A percentile compares a stretch with the other conserved stretches of the same genome.
Conservation (phyloP, 1,284 basidiomycete genomes). For the Phylloboletellus chloephorus region DNA sequence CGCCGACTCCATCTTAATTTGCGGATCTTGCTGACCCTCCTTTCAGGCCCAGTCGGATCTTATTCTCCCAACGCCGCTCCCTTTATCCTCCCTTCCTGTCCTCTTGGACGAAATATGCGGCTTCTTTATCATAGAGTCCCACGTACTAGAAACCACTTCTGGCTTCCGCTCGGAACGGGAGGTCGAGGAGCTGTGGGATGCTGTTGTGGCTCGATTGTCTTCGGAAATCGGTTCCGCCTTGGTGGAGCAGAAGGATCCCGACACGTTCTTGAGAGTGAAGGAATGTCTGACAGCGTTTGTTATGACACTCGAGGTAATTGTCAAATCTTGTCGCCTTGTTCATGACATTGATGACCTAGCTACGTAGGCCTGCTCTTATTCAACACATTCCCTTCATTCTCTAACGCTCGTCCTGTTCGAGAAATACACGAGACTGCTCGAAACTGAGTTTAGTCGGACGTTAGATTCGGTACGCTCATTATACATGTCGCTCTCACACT, state of each 20-base stretch:
- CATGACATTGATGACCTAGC: conserved; percentile 11
- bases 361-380: conserved; percentile 76
- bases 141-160: conserved; percentile 85
- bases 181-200: conserved; percentile 96
- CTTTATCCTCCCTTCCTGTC: conserved; percentile 50
- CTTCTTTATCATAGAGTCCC: conserved; percentile 95
- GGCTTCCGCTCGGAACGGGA: conserved; percentile 85
- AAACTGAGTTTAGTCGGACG: conserved; percentile 76
- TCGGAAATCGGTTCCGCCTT: conserved; percentile 73
- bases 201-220: conserved; percentile 74
- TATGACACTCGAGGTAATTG: conserved; percentile 83
- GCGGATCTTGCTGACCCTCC: conserved; percentile 13
- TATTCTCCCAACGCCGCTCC: conserved; percentile 74
- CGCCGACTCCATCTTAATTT: conserved; percentile 14
- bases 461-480: conserved; percentile 65
- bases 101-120: conserved; percentile 95
- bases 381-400: conserved; percentile 77
- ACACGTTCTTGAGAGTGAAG: conserved; percentile 81
- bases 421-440: conserved; percentile 81
- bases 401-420: conserved; percentile 88
- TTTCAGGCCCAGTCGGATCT: conserved; percentile 90
- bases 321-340: not conserved
- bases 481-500: not conserved
- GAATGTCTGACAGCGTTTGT: conserved; percentile 83
- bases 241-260: conserved; percentile 74